Conservation (phyloP, 805 yeast genomes). For the Saccharomycopsis sp. region DNA sequence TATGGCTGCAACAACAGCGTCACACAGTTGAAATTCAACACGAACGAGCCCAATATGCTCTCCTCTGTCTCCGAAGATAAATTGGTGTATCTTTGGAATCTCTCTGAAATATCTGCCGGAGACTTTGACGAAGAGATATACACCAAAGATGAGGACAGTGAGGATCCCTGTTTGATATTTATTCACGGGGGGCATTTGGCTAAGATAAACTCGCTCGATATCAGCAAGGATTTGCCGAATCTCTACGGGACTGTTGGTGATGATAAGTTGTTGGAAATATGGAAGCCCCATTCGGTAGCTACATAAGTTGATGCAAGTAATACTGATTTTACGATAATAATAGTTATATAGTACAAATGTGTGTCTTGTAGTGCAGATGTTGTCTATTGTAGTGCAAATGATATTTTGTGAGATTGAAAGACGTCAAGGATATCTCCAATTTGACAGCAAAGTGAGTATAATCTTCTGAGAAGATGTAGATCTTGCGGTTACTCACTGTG, state of each 20-base stretch:
- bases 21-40: constrained; percentile 49
- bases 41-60: constrained; percentile 42
- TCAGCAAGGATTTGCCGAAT: constrained; percentile 56
- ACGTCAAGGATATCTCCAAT: too few species aligned
- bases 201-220: constrained; percentile 56
- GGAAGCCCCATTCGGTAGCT: constrained; percentile 49
- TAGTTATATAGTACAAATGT: too few species aligned
- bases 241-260: constrained; percentile 57
- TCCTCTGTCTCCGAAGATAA: constrained; percentile 61
- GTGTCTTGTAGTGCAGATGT: too few species aligned
- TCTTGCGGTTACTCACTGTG: too few species aligned
- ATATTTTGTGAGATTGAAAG: too few species aligned
- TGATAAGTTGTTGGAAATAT: constrained; percentile 67
- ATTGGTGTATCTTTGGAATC: constrained; percentile 70
- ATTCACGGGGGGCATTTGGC: constrained; percentile 86
- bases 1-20: constrained; percentile 60
- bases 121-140: constrained; percentile 49
- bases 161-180: constrained; percentile 72
- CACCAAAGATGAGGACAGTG: constrained; percentile 48
- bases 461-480: too few species aligned
- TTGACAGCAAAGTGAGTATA: too few species aligned
- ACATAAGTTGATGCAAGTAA: too few species aligned
- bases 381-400: too few species aligned
- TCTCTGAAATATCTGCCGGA: constrained; percentile 48
- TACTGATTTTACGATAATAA: too few species aligned